Evolutionary conservation across 202 grass and related monocot genomes (phyloP), one percentile per base, ranked within the genome.

Genomic region (Carex arenaria): DNA sequence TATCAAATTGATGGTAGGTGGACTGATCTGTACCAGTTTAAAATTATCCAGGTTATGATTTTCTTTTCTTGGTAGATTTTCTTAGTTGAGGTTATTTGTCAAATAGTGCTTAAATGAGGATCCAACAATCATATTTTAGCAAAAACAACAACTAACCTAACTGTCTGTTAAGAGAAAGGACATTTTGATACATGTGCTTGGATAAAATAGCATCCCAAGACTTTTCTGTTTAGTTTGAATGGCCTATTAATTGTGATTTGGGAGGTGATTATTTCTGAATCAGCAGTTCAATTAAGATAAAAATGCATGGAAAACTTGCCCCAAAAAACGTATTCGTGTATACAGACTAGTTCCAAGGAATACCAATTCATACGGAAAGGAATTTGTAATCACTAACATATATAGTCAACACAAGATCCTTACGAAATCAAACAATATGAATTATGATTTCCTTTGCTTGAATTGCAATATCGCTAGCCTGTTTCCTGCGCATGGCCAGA

Each of bases 401-500:
- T 19, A 36, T 43, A 52, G 45, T 26, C 42, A 43, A 52, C 9
- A 49, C 18, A 51, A 14, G 12, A 73, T 52, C 9, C 3, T 1
- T 91, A 89, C 59, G 60, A 89, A 89, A 14, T 83, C 86, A 70
- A 92, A 26, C 26, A 26, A 26, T 74, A 83, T 90, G 31, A 32
- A 26, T 92, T 65, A 92, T 73, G 52, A 97, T 97, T 89, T 94
- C 92, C 82, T 94, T 94, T 84, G 90, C 94, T 66, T 94, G 90
- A 88, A 97, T 97, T 82, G 80, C 90, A 65, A 94, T 89, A 54
- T 94, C 94, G 8, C 84, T 51, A 40, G 94, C 91, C 86, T 90
- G 90, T 0, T 90, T 26, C 94, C 79, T 90, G 85, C 4, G 83
- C 85, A 3, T 91, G 86, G 0, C 91, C 91, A 0, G 91, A 94